Conservation (phyloP, 306 rosid species). For the Ceratonia siliqua region DNA sequence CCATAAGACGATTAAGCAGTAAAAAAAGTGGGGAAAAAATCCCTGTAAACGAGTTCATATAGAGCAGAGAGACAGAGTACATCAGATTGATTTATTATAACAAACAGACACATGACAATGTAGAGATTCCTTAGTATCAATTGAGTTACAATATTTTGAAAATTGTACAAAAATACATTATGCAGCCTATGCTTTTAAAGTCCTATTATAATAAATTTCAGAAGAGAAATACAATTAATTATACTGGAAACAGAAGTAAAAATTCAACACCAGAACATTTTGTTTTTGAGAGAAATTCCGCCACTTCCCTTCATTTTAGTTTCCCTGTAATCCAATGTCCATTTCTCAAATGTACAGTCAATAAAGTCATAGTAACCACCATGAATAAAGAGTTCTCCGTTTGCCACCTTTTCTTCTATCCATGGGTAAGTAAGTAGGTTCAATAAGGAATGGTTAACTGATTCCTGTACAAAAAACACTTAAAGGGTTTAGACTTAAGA, state of each 20-base stretch:
- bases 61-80: no score
- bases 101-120: neutral
- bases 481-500: conserved; percentile 12
- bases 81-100: no score
- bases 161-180: conserved; percentile 4
- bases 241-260: conserved; percentile 13
- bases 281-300: conserved; percentile 57
- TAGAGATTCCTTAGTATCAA: conserved; percentile 2
- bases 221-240: conserved; percentile 6
- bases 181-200: conserved; percentile 27
- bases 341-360: conserved; percentile 93
- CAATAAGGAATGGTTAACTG: conserved; percentile 67
- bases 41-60: no score
- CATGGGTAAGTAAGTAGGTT: conserved; percentile 93
- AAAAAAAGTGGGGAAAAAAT: no score
- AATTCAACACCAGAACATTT: conserved; percentile 67
- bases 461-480: conserved; percentile 57
- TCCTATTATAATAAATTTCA: neutral
- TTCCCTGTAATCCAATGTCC: conserved; percentile 83
- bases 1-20: no score
- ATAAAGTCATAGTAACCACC: conserved; percentile 92
- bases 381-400: conserved; percentile 65
- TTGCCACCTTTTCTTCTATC: conserved; percentile 84
- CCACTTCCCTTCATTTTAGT: conserved; percentile 48
- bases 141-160: neutral